A percentile compares a stretch with the other conserved stretches of the same genome.
Evolutionary conservation across 129 eudicot genomes (phyloP).

Genomic region (Logfia minima): DNA sequence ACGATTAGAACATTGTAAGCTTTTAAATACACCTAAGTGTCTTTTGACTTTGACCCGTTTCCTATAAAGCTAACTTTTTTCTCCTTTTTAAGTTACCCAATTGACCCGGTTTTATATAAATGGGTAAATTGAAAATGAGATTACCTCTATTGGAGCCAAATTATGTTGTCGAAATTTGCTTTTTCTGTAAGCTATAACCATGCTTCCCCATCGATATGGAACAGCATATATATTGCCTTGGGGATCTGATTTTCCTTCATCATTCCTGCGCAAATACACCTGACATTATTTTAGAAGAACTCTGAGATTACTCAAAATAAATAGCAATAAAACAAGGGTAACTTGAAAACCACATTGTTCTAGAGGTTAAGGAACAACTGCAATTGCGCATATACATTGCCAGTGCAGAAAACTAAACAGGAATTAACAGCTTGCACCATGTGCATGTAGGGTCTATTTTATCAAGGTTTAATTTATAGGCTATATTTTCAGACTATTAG

Average conservation of each 20-base stretch:
- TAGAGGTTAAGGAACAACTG: conserved; percentile 6
- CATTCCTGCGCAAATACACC: conserved; percentile 93
- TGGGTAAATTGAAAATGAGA: not conserved
- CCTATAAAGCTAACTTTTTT: not conserved
- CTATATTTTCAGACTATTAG: not conserved
- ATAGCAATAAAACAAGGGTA: not conserved
- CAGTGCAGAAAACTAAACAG: conserved; percentile 11
- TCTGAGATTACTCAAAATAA: conserved; percentile 18
- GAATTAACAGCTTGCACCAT: not conserved
- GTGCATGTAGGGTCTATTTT: not conserved
- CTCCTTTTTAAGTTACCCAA: not conserved
- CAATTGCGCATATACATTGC: conserved; percentile 7
- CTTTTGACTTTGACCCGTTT: not conserved
- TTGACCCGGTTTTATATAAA: not conserved
- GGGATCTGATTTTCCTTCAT: conserved; percentile 70
- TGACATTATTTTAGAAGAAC: conserved; percentile 62
- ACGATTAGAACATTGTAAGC: conserved; percentile 6
- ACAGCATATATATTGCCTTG: conserved; percentile 76
- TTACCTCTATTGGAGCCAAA: conserved; percentile 83
- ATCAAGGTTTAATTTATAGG: not conserved
- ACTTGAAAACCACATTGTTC: not conserved
- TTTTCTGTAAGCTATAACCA: conserved; percentile 89
- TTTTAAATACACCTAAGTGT: not conserved
- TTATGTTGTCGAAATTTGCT: conserved; percentile 70
- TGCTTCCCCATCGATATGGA: conserved; percentile 99